Evolutionary conservation across 345 rosid genomes (phyloP).

Genomic region (Corchorus capsularis): DNA sequence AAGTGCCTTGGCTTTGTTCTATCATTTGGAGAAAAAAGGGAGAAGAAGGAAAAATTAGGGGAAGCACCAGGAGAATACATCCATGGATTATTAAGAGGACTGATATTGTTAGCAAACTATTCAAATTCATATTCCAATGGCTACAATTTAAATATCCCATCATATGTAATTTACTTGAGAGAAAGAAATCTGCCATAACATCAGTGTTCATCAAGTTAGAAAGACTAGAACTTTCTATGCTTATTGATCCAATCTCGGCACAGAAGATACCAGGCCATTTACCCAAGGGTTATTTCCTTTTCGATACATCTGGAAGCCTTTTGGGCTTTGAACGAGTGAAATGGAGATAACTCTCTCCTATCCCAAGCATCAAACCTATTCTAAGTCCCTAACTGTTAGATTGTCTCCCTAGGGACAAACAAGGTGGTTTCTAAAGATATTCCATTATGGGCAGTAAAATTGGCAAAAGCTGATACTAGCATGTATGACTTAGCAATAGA

Average conservation of each 20-base stretch:
- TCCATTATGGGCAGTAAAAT: neutral
- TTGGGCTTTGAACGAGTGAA: slow-evolving; percentile 74
- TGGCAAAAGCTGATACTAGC: neutral
- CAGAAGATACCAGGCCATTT: neutral
- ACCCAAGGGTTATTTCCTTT: neutral
- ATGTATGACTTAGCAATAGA: neutral
- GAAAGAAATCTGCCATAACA: neutral
- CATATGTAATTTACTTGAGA: neutral
- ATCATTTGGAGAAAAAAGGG: slow-evolving; percentile 15
- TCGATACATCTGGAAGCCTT: neutral
- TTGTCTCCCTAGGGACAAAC: neutral
- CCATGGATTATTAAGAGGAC: neutral
- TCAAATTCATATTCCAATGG: slow-evolving; percentile 7
- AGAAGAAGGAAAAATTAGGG: neutral
- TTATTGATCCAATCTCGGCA: neutral
- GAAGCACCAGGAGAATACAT: slow-evolving; percentile 4
- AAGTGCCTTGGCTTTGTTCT: slow-evolving; percentile 95
- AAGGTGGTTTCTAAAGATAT: slow-evolving; percentile 6
- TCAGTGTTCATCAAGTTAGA: neutral
- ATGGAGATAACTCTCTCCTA: neutral
- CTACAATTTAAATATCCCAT: neutral
- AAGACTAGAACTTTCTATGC: slow-evolving; percentile 5
- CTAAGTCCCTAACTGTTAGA: neutral
- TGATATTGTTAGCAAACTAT: neutral
- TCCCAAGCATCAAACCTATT: neutral